Conservation (phyloP, 345 rosid genomes). For the Hibiscus tridactylites region DNA sequence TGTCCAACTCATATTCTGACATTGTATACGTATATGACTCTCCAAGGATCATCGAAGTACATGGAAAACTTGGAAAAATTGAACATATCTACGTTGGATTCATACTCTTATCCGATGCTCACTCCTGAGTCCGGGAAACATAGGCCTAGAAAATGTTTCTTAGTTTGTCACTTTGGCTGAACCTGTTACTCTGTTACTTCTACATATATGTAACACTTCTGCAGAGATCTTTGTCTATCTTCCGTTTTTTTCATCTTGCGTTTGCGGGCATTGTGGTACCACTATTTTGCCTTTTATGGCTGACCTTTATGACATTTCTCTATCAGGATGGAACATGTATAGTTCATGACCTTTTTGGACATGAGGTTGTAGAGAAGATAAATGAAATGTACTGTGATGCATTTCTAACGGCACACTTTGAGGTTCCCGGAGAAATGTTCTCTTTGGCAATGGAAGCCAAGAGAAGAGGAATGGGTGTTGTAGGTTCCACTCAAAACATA, state of each 20-base stretch:
- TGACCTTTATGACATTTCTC: conserved; percentile 3
- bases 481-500: conserved; percentile 89
- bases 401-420: conserved; percentile 87
- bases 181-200: neutral
- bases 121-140: neutral
- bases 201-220: neutral
- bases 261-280: neutral
- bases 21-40: neutral
- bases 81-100: neutral
- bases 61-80: neutral
- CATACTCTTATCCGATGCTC: neutral
- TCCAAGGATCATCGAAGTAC: neutral
- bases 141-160: neutral
- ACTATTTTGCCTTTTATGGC: conserved; percentile 2
- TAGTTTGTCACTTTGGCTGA: neutral
- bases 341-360: conserved; percentile 90
- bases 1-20: neutral
- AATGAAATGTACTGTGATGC: conserved; percentile 85
- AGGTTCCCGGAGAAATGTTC: conserved; percentile 99
- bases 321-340: conserved; percentile 84
- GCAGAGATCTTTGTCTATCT: neutral
- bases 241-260: neutral
- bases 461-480: conserved; percentile 90
- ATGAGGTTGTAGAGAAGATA: conserved; percentile 81
- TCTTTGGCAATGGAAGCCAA: conserved; percentile 92